These are phyloP conservation scores for Astrocystis sublimbata DNA, from an alignment of 495 filamentous ascomycete species.

Conservation along the genomic window DNA sequence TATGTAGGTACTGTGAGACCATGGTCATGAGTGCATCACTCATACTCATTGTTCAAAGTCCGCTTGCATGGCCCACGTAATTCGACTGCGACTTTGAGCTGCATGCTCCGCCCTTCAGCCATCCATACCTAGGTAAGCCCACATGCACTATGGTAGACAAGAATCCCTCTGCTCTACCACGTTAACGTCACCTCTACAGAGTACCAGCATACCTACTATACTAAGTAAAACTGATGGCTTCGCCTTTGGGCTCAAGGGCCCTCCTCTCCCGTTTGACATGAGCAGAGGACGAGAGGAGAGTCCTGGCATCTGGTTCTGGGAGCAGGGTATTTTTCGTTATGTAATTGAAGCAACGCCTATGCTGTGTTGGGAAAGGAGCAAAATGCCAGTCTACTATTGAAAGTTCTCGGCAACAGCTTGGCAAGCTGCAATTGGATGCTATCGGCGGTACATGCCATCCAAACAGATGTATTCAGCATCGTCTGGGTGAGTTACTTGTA, in stretches of 20 bases:
- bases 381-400: background rate
- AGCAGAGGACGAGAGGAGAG: background rate
- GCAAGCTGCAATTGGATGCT: background rate
- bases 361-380: background rate
- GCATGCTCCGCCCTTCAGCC: background rate
- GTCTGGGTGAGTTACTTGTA: conserved; percentile 1
- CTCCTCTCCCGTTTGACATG: background rate
- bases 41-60: background rate
- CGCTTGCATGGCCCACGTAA: background rate
- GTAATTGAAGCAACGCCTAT: background rate
- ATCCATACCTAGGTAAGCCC: background rate
- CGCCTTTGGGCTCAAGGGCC: background rate
- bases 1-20: background rate
- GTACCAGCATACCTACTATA: background rate
- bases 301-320: background rate
- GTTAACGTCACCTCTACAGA: background rate
- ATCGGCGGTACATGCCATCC: background rate
- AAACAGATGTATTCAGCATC: background rate
- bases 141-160: conserved; percentile 1
- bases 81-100: background rate
- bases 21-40: conserved; percentile 11
- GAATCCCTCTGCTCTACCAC: background rate
- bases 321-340: background rate
- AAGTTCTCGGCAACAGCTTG: background rate
- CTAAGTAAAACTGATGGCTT: background rate